Evolutionary conservation across 768 basidiomycete genomes (phyloP).

Genomic region (Hirschioporus abietinus): DNA sequence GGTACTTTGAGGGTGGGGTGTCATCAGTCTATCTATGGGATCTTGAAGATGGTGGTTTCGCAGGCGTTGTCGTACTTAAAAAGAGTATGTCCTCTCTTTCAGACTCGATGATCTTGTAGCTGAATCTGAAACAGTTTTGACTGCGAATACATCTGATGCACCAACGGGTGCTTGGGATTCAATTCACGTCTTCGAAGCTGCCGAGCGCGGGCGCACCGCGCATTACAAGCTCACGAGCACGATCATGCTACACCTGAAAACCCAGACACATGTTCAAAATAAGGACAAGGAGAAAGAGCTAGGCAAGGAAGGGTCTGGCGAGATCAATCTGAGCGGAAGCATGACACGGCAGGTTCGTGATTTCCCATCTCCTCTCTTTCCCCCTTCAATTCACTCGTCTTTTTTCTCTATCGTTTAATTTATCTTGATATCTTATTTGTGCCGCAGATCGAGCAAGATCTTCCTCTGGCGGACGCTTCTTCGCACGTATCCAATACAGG

Average conservation of each 20-base stretch:
- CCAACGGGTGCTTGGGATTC: conserved; percentile 95
- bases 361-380: conserved; percentile 6
- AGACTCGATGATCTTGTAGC: background rate
- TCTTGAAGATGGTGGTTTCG: conserved; percentile 92
- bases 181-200: conserved; percentile 94
- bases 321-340: conserved; percentile 85
- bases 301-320: conserved; percentile 36
- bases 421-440: conserved; percentile 12
- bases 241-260: conserved; percentile 86
- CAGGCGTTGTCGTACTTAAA: conserved; percentile 93
- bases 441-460: conserved; percentile 77
- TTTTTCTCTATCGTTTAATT: background rate
- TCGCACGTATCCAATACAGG: conserved; percentile 95
- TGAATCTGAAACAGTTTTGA: conserved; percentile 31
- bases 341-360: conserved; percentile 90
- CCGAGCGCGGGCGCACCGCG: conserved; percentile 87
- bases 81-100: conserved; percentile 54
- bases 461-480: conserved; percentile 68
- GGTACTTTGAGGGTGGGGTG: conserved; percentile 98
- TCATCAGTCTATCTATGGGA: conserved; percentile 99
- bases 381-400: conserved; percentile 1
- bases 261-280: conserved; percentile 15
- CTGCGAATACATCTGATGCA: conserved; percentile 46
- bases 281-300: conserved; percentile 29
- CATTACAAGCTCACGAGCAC: conserved; percentile 98